Evolutionary conservation across 73 alveolate species (phyloP), one percentile per base, ranked within the genome.

Genomic region (Stentor roeselii): DNA sequence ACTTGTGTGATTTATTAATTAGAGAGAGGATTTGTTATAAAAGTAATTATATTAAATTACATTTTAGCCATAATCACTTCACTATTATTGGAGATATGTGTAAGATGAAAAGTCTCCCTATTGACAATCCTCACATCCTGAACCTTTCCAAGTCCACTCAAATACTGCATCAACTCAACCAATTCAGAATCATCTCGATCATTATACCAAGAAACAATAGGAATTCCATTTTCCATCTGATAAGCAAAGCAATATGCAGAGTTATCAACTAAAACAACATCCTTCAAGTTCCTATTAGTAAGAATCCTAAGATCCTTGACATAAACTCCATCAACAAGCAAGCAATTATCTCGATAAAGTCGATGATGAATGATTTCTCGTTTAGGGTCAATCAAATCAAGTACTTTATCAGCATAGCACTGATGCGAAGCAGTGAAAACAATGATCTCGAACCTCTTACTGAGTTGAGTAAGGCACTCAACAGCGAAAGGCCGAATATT

Each of bases 381-480:
- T 34, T 93, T 90, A 41, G 97, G 98, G 75, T 95, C 99, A 42
- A 95, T 35, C 76, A 80, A 82, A 82, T 95, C 96, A 30, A 95
- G 92, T 35, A 95, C 95, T 38, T 90, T 91, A 90, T 95, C 99
- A 1, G 97, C 98, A 75, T 95, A 95, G 42, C 85, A 82, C 77
- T 86, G 82, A 32, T 93, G 90, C 61, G 95, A 82, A 15, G 99
- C 97, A 15, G 99, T 92, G 89, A 93, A 95, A 11, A 95, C 96
- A 27, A 94, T 93, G 27, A 95, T 90, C 88, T 90, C 60, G 86
- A 87, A 93, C 37, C 84, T 86, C 31, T 91, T 60, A 60, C 87
- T 58, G 1, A 89, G 86, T 77, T 88, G 78, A 75, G 84, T 83
- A 40, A 93, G 58, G 59, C 91, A 75, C 60, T 92, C 90, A 36